Conservation (phyloP, 179 eudicot genomes). For the Sideroxylon spinosum region DNA sequence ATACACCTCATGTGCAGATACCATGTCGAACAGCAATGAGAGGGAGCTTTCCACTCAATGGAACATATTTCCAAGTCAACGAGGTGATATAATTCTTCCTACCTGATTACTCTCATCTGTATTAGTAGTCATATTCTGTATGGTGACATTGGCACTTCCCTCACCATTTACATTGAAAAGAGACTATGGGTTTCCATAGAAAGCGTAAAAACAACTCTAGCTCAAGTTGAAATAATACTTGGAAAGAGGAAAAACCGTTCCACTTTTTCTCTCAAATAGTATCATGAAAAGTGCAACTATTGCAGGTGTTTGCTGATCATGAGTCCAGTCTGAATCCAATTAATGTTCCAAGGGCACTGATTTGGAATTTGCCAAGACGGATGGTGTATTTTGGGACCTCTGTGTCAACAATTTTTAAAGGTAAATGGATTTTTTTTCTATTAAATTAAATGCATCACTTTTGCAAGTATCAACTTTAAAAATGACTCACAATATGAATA, state of each 20-base stretch:
- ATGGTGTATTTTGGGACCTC: conserved; percentile 50
- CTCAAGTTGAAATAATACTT: no score
- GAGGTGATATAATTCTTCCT: conserved; percentile 29
- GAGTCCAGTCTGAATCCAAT: conserved; percentile 44
- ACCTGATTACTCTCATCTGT: background rate
- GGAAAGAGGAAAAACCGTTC: no score
- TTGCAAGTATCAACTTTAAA: background rate
- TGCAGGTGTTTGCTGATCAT: conserved; percentile 45
- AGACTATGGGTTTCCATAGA: no score
- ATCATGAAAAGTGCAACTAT: background rate
- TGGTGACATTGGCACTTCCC: conserved; percentile 1
- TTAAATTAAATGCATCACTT: background rate
- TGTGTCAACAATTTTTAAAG: conserved; percentile 40
- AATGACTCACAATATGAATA: conserved; percentile 6
- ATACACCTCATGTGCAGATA: conserved; percentile 27
- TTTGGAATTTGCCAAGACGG: conserved; percentile 44
- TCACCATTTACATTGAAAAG: no score
- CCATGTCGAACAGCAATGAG: conserved; percentile 54
- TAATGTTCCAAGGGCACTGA: conserved; percentile 37
- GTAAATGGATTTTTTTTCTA: conserved; percentile 10
- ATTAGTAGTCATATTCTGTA: background rate
- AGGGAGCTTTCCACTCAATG: conserved; percentile 51
- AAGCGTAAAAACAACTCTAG: no score
- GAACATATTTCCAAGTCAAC: conserved; percentile 51
- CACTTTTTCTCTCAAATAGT: background rate